A percentile compares a stretch with the other conserved stretches of the same genome.
Evolutionary conservation across 352 stramenopile genomes (phyloP).

Genomic region (Peronosclerospora sorghi): DNA sequence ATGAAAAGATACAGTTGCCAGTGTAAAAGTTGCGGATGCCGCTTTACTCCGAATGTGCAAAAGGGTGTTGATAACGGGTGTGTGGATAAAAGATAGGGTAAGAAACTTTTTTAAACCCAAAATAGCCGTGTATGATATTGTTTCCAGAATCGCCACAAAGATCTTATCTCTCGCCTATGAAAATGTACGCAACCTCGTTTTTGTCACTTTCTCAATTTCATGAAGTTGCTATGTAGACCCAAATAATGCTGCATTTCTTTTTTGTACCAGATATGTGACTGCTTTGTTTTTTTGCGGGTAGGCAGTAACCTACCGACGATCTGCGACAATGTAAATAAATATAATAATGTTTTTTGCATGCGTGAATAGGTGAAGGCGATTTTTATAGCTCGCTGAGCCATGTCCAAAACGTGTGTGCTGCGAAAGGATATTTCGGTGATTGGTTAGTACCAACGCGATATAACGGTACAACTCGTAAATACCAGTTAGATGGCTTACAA

Average conservation of each 20-base stretch:
- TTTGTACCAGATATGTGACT: slow-evolving; percentile 52
- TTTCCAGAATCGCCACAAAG: slow-evolving; percentile 68
- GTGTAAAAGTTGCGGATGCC: too few relatives aligned
- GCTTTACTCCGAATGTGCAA: slow-evolving; percentile 79
- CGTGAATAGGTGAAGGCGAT: too few relatives aligned
- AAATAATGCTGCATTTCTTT: slow-evolving; percentile 6
- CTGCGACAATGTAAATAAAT: background rate
- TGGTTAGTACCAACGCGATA: too few relatives aligned
- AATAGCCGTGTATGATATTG: too few relatives aligned
- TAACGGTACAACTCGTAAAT: too few relatives aligned
- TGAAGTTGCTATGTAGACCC: slow-evolving; percentile 1
- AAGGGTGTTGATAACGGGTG: slow-evolving; percentile 85
- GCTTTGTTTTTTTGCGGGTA: slow-evolving; percentile 78
- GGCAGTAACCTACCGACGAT: background rate
- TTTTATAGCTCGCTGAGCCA: slow-evolving; percentile 79
- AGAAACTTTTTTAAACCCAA: too few relatives aligned
- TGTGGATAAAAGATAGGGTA: slow-evolving; percentile 3
- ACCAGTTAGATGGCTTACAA: too few relatives aligned
- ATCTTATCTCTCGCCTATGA: slow-evolving; percentile 68
- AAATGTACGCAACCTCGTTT: too few relatives aligned
- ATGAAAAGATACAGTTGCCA: slow-evolving; percentile 80
- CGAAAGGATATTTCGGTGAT: slow-evolving; percentile 82
- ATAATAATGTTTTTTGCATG: slow-evolving; percentile 62
- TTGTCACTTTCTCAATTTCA: background rate
- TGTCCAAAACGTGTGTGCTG: slow-evolving; percentile 66